Percentiles rank a stretch among this genome's conserved stretches.
These are phyloP conservation scores for Stephania yunnanensis DNA, from an alignment of 164 flowering plant species.

Conservation along the genomic window DNA sequence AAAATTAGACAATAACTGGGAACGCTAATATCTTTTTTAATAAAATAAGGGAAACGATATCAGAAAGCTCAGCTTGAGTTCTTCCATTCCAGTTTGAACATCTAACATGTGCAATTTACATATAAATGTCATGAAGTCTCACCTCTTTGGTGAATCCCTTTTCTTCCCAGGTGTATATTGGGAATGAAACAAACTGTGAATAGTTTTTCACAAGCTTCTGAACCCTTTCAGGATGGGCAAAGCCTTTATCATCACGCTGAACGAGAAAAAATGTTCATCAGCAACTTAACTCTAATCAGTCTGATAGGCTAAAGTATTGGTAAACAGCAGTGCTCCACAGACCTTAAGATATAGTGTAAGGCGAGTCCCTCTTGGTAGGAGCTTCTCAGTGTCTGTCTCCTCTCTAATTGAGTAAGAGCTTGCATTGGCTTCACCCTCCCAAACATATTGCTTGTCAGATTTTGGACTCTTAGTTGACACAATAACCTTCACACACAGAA, in stretches of 20 bases:
- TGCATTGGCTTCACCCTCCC: slow-evolving; percentile 95
- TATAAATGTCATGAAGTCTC: neutral
- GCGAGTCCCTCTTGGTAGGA: slow-evolving; percentile 85
- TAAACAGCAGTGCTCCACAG: neutral
- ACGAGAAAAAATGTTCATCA: neutral
- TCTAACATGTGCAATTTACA: neutral
- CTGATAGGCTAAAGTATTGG: neutral
- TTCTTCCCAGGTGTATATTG: slow-evolving; percentile 94
- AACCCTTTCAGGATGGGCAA: slow-evolving; percentile 87
- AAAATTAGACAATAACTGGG: neutral
- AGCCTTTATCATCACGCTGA: slow-evolving; percentile 83
- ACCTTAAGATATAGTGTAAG: slow-evolving; percentile 89
- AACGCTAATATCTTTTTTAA: neutral
- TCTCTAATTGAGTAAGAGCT: slow-evolving; percentile 82
- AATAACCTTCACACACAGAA: slow-evolving; percentile 45
- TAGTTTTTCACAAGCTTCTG: slow-evolving; percentile 90
- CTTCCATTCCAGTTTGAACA: neutral
- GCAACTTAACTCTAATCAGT: neutral
- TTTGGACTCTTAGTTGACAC: slow-evolving; percentile 94
- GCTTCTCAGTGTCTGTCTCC: slow-evolving; percentile 84
- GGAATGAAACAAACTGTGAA: slow-evolving; percentile 96
- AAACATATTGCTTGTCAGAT: slow-evolving; percentile 92
- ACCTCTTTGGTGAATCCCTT: slow-evolving; percentile 95
- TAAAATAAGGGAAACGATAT: neutral
- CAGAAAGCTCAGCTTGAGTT: neutral